These are phyloP conservation scores for Chrysoporthe deuterocubensis DNA, from an alignment of 2,329 filamentous ascomycete species.

Conservation along the genomic window DNA sequence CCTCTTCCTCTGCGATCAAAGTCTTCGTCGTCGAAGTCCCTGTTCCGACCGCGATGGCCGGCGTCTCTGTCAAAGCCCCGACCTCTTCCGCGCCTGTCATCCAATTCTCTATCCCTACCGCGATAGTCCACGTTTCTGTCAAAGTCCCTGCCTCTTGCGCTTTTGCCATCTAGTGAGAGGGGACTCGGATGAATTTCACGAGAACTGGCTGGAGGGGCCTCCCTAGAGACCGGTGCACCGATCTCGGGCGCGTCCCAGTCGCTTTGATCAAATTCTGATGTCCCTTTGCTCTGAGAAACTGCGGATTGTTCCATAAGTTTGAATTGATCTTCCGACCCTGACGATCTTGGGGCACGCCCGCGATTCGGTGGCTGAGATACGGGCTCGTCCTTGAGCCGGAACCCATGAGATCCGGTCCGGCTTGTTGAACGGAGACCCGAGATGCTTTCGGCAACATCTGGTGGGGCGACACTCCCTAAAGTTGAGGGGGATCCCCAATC, in stretches of 20 bases:
- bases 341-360: neutral
- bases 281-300: neutral
- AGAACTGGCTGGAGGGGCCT: neutral
- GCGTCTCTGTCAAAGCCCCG: neutral
- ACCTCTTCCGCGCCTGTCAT: neutral
- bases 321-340: conserved; percentile 5
- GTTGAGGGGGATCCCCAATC: conserved; percentile 4
- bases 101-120: conserved; percentile 22
- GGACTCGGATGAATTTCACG: conserved; percentile 5
- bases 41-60: conserved; percentile 24
- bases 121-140: neutral
- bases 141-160: neutral
- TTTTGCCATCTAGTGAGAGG: neutral
- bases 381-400: neutral
- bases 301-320: conserved; percentile 1
- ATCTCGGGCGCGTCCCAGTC: conserved; percentile 3
- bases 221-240: neutral
- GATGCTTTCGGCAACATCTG: neutral
- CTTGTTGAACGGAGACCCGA: neutral
- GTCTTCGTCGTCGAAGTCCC: conserved; percentile 3
- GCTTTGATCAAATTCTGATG: too few species aligned
- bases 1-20: conserved; percentile 3
- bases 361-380: neutral
- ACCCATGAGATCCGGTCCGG: neutral
- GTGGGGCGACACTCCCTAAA: neutral